phyloP scores from a whole-genome alignment of 2,329 filamentous ascomycete species.

The Dothidotthia symphoricarpi region DNA sequence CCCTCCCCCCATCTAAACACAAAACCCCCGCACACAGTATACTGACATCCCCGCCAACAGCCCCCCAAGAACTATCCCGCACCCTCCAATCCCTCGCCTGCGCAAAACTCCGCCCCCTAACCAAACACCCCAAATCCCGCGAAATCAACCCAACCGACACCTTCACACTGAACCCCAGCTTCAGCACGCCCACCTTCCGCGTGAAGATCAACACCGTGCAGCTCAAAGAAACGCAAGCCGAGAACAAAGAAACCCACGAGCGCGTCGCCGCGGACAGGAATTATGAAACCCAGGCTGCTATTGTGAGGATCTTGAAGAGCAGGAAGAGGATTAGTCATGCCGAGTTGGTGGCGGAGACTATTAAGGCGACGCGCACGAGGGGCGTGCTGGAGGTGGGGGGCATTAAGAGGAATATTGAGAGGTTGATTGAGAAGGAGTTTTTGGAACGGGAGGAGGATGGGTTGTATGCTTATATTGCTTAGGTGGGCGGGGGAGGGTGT shows the following conservation, averaged over 20 bases:
- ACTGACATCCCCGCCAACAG: conserved; percentile 41
- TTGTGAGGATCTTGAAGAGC: conserved; percentile 96
- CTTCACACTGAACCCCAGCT: conserved; percentile 76
- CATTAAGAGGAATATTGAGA: conserved; percentile 97
- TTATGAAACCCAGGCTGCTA: conserved; percentile 95
- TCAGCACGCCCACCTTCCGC: conserved; percentile 77
- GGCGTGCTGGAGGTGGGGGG: conserved; percentile 81
- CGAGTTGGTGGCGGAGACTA: conserved; percentile 89
- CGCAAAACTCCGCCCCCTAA: conserved; percentile 78
- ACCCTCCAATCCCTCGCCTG: conserved; percentile 95
- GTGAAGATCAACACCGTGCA: conserved; percentile 99
- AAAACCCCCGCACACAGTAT: background rate
- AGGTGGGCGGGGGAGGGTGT: too few relatives aligned
- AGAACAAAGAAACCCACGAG: conserved; percentile 92
- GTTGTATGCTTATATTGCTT: conserved; percentile 50
- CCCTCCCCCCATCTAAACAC: too few relatives aligned
- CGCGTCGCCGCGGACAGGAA: conserved; percentile 84
- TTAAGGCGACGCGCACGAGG: conserved; percentile 81
- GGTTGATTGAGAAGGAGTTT: conserved; percentile 55
- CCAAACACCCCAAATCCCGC: conserved; percentile 79
- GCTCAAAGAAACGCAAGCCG: conserved; percentile 89
- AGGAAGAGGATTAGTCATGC: conserved; percentile 81
- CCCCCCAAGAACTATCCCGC: conserved; percentile 75
- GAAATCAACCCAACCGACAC: conserved; percentile 78
- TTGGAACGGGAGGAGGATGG: conserved; percentile 41